Conservation (phyloP, 345 rosid genomes). For the Acer saccharum region DNA sequence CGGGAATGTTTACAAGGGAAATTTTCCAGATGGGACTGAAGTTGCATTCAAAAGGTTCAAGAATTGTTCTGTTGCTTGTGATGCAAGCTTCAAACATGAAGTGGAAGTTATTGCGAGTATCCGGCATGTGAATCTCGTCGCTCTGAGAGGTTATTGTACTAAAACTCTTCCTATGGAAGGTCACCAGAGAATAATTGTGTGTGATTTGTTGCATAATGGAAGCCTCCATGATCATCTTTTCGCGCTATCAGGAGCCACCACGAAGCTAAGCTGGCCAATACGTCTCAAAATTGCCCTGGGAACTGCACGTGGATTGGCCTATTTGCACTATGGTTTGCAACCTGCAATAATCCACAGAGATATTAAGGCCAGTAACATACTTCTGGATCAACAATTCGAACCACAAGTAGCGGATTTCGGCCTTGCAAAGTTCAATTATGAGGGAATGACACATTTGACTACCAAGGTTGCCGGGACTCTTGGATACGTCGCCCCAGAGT, state of each 20-base stretch:
- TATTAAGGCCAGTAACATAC: conserved; percentile 51
- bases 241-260: conserved; percentile 15
- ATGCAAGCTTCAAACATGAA: conserved; percentile 41
- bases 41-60: conserved; percentile 51
- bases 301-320: conserved; percentile 47
- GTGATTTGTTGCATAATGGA: conserved; percentile 42
- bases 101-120: conserved; percentile 50
- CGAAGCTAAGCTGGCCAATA: conserved; percentile 41
- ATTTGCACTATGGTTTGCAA: conserved; percentile 40
- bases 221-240: conserved; percentile 49
- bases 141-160: conserved; percentile 45
- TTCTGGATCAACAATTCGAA: conserved; percentile 38
- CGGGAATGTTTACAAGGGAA: conserved; percentile 45
- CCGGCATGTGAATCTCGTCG: conserved; percentile 45
- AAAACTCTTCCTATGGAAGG: conserved; percentile 33
- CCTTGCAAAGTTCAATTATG: conserved; percentile 43
- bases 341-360: conserved; percentile 49
- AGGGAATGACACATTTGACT: conserved; percentile 42
- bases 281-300: conserved; percentile 43
- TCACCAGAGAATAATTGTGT: conserved; percentile 41
- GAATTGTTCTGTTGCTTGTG: conserved; percentile 37
- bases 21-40: conserved; percentile 33
- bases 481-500: conserved; percentile 51
- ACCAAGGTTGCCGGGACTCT: conserved; percentile 47
- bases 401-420: conserved; percentile 54